Evolutionary conservation across 2,329 filamentous ascomycete species (phyloP).

Genomic region (Cytospora mali): DNA sequence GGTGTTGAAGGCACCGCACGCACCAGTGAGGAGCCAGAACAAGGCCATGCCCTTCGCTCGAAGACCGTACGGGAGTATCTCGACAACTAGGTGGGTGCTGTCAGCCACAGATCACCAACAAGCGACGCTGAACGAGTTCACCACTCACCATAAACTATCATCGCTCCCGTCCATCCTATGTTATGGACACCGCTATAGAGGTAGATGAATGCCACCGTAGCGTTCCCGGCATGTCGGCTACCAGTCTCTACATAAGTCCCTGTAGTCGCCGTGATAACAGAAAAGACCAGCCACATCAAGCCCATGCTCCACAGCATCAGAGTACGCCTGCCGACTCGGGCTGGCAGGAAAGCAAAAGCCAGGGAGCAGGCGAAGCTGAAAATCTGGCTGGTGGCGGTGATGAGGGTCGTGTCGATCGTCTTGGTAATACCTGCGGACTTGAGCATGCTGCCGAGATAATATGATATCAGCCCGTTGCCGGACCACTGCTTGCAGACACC

Average conservation of each 20-base stretch:
- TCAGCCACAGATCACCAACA: not conserved
- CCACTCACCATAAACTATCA: not conserved
- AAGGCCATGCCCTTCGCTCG: slow-evolving; percentile 40
- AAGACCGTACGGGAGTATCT: slow-evolving; percentile 46
- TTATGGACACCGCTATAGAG: not conserved
- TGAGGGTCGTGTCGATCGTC: slow-evolving; percentile 31
- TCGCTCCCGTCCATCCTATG: not conserved
- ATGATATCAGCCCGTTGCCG: slow-evolving; percentile 52
- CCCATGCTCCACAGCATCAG: slow-evolving; percentile 2
- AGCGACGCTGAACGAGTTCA: not conserved
- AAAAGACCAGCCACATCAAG: not conserved
- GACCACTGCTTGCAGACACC: slow-evolving; percentile 59
- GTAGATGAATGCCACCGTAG: not conserved
- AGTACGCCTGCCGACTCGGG: not conserved
- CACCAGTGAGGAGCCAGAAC: slow-evolving; percentile 33
- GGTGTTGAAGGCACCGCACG: slow-evolving; percentile 41
- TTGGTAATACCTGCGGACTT: slow-evolving; percentile 49
- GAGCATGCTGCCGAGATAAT: slow-evolving; percentile 52
- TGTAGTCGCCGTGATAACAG: not conserved
- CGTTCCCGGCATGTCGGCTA: not conserved
- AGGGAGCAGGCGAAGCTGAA: not conserved
- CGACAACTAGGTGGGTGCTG: slow-evolving; percentile 29
- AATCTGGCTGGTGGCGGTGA: not conserved
- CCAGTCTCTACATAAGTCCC: not conserved
- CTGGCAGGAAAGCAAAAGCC: not conserved